Evolutionary conservation across 2,329 filamentous ascomycete species (phyloP), one percentile per base, ranked within the genome.

Genomic region (Canariomyces notabilis): DNA sequence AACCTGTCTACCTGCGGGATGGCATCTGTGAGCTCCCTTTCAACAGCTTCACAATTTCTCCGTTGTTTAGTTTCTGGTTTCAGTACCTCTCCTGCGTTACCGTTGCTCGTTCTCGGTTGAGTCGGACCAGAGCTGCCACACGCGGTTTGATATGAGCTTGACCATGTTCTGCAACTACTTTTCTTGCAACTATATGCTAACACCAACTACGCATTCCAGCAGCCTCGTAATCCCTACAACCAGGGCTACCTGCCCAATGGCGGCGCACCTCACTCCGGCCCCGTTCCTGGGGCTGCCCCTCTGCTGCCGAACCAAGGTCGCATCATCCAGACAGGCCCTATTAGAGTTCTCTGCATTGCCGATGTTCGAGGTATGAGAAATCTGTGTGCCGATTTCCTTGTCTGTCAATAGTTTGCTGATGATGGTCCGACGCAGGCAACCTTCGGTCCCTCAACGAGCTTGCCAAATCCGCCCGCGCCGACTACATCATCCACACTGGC

Each of bases 401-500:
- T 46, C 41, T 49, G 33, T 49, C 18, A 19, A 29, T 26, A 21
- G 15, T 21, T 36, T 40, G 42, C 51, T 54, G 40, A 55, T 32
- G n/a, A 45, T 34, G 18, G 37, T 31, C 26, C 19, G 6, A 45
- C 41, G 34, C 58, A 98, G 93, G 93, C 69, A 96, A 97, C 68
- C 75, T 98, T 58, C 83, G 85, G 71, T 96, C 93, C 57, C 76
- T 98, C 61, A 98, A 98, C 72, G 90, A 97, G 52, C 84, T 98
- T 52, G 93, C 93, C 55, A 94, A 88, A 69, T 87, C 93, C 65
- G 91, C 93, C 53, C 87, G 87, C 65, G 93, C 93, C 60, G 89
- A 96, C 71, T 89, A 96, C 72, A 95, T 98, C 68, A 89, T 98
- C 62, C 93, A 98, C 70, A 98, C 93, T 16, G 93, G 93, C 67